Evolutionary conservation across 139 green algal species (phyloP).

Genomic region (Cymbomonas tetramitiformis): DNA sequence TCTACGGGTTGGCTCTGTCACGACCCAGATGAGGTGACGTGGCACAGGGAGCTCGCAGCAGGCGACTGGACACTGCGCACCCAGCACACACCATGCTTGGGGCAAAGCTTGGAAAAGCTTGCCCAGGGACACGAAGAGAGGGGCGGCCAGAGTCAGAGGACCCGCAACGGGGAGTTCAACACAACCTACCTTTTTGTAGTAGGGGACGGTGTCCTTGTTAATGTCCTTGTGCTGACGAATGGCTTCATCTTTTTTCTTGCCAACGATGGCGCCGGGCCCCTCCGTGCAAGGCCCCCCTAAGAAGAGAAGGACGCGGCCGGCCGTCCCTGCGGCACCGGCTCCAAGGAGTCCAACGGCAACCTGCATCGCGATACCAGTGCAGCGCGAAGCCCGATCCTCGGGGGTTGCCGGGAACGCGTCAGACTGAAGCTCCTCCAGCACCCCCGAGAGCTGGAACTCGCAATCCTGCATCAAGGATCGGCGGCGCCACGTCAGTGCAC

Average conservation of each 20-base stretch:
- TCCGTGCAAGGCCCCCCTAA: constrained; percentile 65
- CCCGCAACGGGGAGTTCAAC: no score
- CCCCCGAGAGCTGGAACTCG: constrained; percentile 30
- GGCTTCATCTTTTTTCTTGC: constrained; percentile 37
- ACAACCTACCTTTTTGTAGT: constrained; percentile 80
- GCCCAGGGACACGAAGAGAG: no score
- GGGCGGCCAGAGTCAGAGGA: no score
- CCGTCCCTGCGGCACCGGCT: neutral
- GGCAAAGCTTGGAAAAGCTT: no score
- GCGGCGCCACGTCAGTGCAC: no score
- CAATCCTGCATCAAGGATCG: constrained; percentile 46
- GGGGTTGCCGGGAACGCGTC: constrained; percentile 8
- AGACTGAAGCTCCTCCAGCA: constrained; percentile 31
- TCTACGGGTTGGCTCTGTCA: no score
- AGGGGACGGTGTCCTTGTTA: constrained; percentile 68
- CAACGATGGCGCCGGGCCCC: constrained; percentile 40
- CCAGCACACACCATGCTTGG: no score
- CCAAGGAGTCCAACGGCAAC: constrained; percentile 34
- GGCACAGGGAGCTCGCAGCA: no score
- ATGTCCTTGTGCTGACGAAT: constrained; percentile 85
- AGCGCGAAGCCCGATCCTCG: constrained; percentile 20
- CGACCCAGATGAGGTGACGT: no score
- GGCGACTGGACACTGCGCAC: no score
- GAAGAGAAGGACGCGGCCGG: constrained; percentile 36
- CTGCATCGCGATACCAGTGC: constrained; percentile 38